Evolutionary conservation across 768 basidiomycete genomes (phyloP).

Genomic region (Boletus tylopilopsis): DNA sequence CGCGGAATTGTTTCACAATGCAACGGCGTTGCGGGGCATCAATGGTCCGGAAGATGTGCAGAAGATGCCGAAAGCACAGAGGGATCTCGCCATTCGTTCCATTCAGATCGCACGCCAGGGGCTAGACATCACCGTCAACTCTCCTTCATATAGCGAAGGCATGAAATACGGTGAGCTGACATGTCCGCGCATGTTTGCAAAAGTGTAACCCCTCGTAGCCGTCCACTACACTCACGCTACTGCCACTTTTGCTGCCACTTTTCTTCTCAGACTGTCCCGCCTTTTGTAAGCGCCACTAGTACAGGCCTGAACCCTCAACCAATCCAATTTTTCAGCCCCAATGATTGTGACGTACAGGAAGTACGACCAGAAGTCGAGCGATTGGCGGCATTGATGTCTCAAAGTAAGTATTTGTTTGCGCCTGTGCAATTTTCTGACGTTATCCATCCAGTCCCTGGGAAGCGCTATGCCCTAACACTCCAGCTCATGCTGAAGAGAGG

Average conservation of each 20-base stretch:
- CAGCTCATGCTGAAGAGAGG: constrained; percentile 84
- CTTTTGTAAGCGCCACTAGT: constrained; percentile 64
- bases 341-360: constrained; percentile 72
- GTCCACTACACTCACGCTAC: constrained; percentile 92
- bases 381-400: constrained; percentile 69
- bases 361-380: constrained; percentile 77
- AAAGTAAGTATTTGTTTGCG: constrained; percentile 49
- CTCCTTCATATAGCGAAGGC: constrained; percentile 81
- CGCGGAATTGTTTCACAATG: constrained; percentile 81
- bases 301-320: neutral
- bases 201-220: constrained; percentile 40
- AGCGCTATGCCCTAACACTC: constrained; percentile 86
- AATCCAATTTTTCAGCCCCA: constrained; percentile 51
- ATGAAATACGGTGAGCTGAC: constrained; percentile 77
- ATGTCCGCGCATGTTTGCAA: neutral
- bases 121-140: constrained; percentile 82
- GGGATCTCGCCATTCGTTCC: constrained; percentile 75
- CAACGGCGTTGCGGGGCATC: constrained; percentile 78
- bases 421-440: constrained; percentile 5
- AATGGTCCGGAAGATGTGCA: constrained; percentile 83
- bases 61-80: constrained; percentile 75
- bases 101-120: constrained; percentile 79
- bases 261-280: constrained; percentile 80
- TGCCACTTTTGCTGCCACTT: constrained; percentile 90
- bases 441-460: constrained; percentile 74